phyloP scores from a whole-genome alignment of 2,329 filamentous ascomycete species.

The Alternaria gaisen region DNA sequence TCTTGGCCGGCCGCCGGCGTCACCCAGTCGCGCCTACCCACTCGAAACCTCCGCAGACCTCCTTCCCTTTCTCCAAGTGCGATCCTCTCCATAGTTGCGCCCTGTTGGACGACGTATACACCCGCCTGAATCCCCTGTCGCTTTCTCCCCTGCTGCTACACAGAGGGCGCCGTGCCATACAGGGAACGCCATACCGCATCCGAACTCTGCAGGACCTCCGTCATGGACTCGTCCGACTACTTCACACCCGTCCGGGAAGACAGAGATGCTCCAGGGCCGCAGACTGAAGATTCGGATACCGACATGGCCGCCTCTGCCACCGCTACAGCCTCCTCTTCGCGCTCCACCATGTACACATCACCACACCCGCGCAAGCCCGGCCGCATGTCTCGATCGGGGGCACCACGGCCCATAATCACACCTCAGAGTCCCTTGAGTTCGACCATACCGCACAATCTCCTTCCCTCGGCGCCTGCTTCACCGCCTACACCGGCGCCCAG shows the following conservation, averaged over 20 bases:
- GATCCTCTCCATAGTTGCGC: slow-evolving; percentile 2
- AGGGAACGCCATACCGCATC: slow-evolving; percentile 17
- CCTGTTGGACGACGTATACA: slow-evolving; percentile 3
- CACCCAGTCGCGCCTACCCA: slow-evolving; percentile 20
- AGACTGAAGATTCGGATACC: slow-evolving; percentile 44
- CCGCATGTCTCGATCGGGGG: slow-evolving; percentile 53
- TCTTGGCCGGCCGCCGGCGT: slow-evolving; percentile 20
- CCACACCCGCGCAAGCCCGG: slow-evolving; percentile 50
- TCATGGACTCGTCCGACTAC: slow-evolving; percentile 49
- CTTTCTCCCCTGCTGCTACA: slow-evolving; percentile 6
- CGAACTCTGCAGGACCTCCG: slow-evolving; percentile 21
- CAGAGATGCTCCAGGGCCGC: slow-evolving; percentile 29
- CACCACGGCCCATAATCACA: slow-evolving; percentile 58
- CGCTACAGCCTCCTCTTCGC: slow-evolving; percentile 44
- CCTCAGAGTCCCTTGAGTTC: slow-evolving; percentile 60
- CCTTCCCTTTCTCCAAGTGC: slow-evolving; percentile 8
- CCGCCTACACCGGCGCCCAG: slow-evolving; percentile 73
- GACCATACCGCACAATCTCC: slow-evolving; percentile 66
- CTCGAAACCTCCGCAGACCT: slow-evolving; percentile 16
- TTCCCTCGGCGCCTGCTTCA: slow-evolving; percentile 70
- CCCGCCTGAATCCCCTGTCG: background rate
- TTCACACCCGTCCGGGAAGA: slow-evolving; percentile 35
- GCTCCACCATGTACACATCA: slow-evolving; percentile 47
- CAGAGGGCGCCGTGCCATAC: slow-evolving; percentile 15
- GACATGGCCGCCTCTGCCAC: slow-evolving; percentile 48